phyloP scores from a whole-genome alignment of 805 yeast genomes.

The Myxozyma udenii region DNA sequence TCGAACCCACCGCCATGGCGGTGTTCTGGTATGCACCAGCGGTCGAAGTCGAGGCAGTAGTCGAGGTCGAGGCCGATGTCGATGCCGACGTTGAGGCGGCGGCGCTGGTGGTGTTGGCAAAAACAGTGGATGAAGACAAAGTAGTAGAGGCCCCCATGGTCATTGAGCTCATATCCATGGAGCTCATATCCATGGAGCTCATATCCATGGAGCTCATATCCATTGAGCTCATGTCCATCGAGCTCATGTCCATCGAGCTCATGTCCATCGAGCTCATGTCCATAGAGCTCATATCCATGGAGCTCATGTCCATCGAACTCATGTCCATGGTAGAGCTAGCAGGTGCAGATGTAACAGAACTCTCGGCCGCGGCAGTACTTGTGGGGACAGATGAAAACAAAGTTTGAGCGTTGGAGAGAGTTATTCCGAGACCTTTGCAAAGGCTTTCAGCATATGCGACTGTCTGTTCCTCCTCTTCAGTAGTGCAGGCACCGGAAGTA shows the following conservation, averaged over 20 bases:
- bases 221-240: background rate
- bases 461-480: conserved; percentile 26
- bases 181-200: conserved; percentile 3
- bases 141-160: background rate
- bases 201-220: background rate
- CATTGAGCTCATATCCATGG: background rate
- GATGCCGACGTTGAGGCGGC: conserved; percentile 1
- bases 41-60: conserved; percentile 11
- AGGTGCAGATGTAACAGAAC: background rate
- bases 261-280: background rate
- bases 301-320: background rate
- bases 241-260: conserved; percentile 2
- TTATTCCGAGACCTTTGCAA: too few relatives aligned
- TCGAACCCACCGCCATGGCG: conserved; percentile 5
- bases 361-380: background rate
- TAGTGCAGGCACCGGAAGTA: conserved; percentile 8
- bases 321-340: background rate
- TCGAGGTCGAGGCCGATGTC: conserved; percentile 1
- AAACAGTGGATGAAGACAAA: background rate
- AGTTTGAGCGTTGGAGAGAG: too few relatives aligned
- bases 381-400: too few relatives aligned
- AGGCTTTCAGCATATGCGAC: too few relatives aligned
- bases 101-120: background rate
- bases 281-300: too few relatives aligned
- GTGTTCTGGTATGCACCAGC: conserved; percentile 15